Evolutionary conservation across 176 grass and related monocot species (phyloP), one percentile per base, ranked within the genome.

Genomic region (Themeda triandra): DNA sequence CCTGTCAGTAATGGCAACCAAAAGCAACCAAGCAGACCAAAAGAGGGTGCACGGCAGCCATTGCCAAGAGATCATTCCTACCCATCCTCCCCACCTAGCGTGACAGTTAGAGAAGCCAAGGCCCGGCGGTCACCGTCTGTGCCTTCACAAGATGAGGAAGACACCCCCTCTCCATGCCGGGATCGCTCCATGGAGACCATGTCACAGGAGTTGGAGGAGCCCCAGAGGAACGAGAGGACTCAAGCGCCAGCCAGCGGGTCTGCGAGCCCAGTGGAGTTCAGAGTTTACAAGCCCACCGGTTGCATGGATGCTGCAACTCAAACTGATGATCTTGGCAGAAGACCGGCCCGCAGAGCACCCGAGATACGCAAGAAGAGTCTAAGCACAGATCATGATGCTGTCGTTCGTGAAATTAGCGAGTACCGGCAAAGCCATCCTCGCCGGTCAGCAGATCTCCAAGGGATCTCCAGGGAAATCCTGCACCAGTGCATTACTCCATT

Each of bases 231-330:
- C 31, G 76, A 60, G 24, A 87, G 78, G 66, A 62, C 87, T 59
- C 69, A 42, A 45, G 79, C 83, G 79, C 89, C 81, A 14, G 54
- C 39, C 25, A 37, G 64, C 11, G 71, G 66, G 21, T 92, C 92
- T 13, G 78, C 80, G 1, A 84, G 77, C 35, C 59, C 70, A 12
- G 59, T 79, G 32, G 85, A 92, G 73, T 87, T 78, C 69, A 95
- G 82, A 25, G 66, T 90, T 69, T 79, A 78, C 12, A 98, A 87
- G 58, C 83, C 89, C 48, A 85, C 90, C 0, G 74, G 80, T 48
- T 88, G 84, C 36, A 65, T 86, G 31, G 91, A 99, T 67, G 96
- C 96, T 48, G 89, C 87, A 7, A 99, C 96, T 33, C 96, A 99
- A 81, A 99, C 96, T 24, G 92, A 97, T 31, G 90, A 97, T 15